Conservation (phyloP, 192 early-diverging fungal species). For the Phycomyces blakesleeanus region DNA sequence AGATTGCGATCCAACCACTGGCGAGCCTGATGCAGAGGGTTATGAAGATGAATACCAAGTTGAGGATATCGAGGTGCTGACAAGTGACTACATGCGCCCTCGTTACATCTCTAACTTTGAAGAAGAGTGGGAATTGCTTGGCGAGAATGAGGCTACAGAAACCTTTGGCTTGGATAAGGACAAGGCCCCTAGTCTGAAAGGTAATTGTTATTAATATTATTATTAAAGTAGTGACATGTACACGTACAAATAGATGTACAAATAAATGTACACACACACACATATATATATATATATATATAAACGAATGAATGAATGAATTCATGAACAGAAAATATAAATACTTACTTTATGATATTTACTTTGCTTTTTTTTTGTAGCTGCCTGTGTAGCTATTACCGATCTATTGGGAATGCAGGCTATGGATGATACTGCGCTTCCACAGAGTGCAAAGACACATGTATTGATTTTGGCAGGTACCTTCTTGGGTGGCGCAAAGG, state of each 20-base stretch:
- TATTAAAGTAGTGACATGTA: no score
- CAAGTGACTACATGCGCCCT: slow-evolving; percentile 89
- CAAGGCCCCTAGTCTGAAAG: slow-evolving; percentile 67
- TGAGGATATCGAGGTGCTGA: slow-evolving; percentile 80
- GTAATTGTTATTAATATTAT: no score
- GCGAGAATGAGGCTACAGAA: slow-evolving; percentile 73
- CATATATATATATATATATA: no score
- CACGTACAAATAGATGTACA: no score
- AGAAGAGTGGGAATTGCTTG: slow-evolving; percentile 73
- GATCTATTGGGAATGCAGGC: slow-evolving; percentile 87
- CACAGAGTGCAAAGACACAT: slow-evolving; percentile 75
- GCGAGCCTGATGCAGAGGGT: slow-evolving; percentile 89
- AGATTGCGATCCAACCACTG: slow-evolving; percentile 93
- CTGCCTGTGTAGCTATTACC: slow-evolving; percentile 65
- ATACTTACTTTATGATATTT: background rate
- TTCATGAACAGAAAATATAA: no score
- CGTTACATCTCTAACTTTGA: slow-evolving; percentile 78
- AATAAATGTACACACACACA: no score
- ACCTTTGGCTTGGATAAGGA: slow-evolving; percentile 83
- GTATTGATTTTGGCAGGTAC: slow-evolving; percentile 80
- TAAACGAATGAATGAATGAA: no score
- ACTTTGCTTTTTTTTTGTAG: slow-evolving; percentile 33
- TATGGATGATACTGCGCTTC: slow-evolving; percentile 67
- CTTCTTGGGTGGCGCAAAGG: slow-evolving; percentile 76
- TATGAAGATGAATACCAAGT: slow-evolving; percentile 93